Base-by-base conservation (phyloP, 106 monocot species). In the Ottelia alismoides region DNA sequence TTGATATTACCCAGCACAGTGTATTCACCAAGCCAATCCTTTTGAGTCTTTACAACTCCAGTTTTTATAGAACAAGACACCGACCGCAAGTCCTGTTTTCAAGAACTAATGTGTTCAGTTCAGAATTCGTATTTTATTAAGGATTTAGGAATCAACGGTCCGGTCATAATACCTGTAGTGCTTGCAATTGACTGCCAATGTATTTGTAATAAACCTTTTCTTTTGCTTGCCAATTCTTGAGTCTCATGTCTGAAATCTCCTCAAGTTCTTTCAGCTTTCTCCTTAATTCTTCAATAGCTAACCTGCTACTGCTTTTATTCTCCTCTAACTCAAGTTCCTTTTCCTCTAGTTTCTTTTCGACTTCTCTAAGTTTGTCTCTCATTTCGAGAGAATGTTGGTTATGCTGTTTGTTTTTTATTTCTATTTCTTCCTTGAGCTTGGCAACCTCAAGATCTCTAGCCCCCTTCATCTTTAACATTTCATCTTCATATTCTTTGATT, bases 191-290 rank as follows among this genome's bases (percentile, higher is more conserved):
- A 65, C 63, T 64, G 63, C 24, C 46, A 2, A 70, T 51, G 47
- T 72, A 64, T 32, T 63, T 70, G 21, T 73, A 27, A 19, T 71
- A 60, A n/a, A 71, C 29, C 17, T 48, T 6, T 49, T 83, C 76
- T 51, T 79, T 89, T 32, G 62, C 29, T 21, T 64, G 58, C 57
- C 31, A 74, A 17, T 46, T 69, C 25, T 74, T 44, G 27, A 57
- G 32, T 65, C 77, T 80, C 23, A 74, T 68, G 55, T 84, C 77
- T 44, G 77, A 74, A 28, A 63, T 24, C 58, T 84, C 71, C 5
- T n/a, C n/a, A n/a, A 84, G 71, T 49, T 80, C 74, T 51, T 53
- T 63, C 23, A 27, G 49, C 28, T 49, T 73, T 58, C 30, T 79
- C 20, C 64, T 70, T 45, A 75, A 75, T 20, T 76, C 78, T 63